Base-by-base conservation (phyloP, 805 yeast genomes). In the Ogataea methanolica region DNA sequence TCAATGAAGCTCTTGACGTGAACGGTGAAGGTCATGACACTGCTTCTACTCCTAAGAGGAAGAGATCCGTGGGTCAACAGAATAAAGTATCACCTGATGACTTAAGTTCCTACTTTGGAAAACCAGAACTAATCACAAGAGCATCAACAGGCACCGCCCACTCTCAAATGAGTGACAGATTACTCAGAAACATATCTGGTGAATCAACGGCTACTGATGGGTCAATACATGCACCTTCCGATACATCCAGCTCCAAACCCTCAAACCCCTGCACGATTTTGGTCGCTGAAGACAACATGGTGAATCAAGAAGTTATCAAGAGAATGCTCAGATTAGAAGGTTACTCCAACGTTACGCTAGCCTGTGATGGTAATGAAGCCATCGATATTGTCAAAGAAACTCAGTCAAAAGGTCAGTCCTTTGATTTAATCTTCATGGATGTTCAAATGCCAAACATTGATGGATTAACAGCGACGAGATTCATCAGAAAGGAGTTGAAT, bases 391-490 rank as follows among this genome's bases (percentile, higher is more conserved):
- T 89, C 2, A 73, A 78, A 50, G 74, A 73, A 33, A 69, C 82
- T 1, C 57, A 69, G 23, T 73, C 65, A 2, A 58, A 65, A 2
- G 66, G 66, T 15, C 70, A 70, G 9, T 58, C 63, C 15, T 89
- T 74, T 62, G 92, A 88, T 62, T 67, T 92, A 45, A 80, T 94
- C 2, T 88, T 92, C 61, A 92, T 92, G 99, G 99, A 92, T 66
- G 95, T 92, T 44, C 97, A 92, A 67, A 92, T 91, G 98, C 98
- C 98, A 5, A 83, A 80, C 58, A 74, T 90, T 55, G 97, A 92
- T 63, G 99, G 99, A 3, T 69, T 91, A 31, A 72, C 81, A 23
- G 96, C 97, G 0, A 90, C 98, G 0, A 79, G 72, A 51, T 73
- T 77, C 59, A 85, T 92, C 34, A 73, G 97, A 40, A 67, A 72